These are phyloP conservation scores for Trichocladium uniseriatum DNA, from an alignment of 495 filamentous ascomycete genomes.

Conservation along the genomic window DNA sequence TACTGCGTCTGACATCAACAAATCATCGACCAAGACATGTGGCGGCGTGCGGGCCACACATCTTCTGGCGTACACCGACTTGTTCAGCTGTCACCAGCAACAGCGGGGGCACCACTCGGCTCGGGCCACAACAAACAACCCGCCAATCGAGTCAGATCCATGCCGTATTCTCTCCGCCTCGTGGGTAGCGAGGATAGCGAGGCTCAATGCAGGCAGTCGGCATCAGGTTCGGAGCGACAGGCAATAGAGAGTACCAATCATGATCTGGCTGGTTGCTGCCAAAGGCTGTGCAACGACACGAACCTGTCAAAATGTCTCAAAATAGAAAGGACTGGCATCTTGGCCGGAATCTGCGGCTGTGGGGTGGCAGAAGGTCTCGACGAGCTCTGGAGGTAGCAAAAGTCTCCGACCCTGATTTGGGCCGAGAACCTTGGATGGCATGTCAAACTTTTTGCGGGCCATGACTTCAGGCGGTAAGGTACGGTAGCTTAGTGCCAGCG, in stretches of 20 bases:
- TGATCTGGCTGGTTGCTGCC: not conserved
- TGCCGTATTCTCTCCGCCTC: not conserved
- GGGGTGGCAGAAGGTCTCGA: not conserved
- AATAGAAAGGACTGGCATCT: no score
- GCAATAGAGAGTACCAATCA: not conserved
- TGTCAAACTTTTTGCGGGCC: no score
- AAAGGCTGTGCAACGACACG: not conserved
- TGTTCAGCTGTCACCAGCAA: not conserved
- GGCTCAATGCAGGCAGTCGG: conserved; percentile 2
- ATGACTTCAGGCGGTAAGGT: no score
- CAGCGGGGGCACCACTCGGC: conserved; percentile 3
- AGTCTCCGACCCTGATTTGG: no score
- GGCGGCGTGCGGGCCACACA: conserved; percentile 6
- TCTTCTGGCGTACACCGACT: conserved; percentile 5
- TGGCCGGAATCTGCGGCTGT: not conserved
- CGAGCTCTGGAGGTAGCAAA: no score
- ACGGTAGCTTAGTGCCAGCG: no score
- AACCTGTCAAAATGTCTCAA: not conserved
- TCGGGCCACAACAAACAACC: not conserved
- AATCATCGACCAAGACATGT: conserved; percentile 10
- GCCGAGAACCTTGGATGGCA: no score
- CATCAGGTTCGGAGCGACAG: not conserved
- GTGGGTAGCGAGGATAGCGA: not conserved
- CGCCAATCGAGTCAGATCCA: not conserved
- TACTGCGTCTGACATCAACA: conserved; percentile 11